These are phyloP conservation scores for Nakaseomyces bracarensis DNA, from an alignment of 1,139 yeast species.

Conservation along the genomic window DNA sequence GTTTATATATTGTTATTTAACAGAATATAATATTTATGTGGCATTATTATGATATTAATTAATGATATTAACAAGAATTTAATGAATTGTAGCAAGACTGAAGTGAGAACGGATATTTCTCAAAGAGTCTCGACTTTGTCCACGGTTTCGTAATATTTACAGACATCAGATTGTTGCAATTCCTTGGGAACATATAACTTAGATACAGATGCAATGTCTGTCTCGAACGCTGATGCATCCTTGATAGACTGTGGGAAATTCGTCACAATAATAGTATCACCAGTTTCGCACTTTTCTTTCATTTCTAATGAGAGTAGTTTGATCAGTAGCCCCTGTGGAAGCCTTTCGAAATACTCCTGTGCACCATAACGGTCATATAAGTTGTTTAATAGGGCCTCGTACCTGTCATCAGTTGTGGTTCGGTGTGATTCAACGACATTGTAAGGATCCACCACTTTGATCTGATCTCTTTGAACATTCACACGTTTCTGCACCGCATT, in stretches of 20 bases:
- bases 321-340: constrained; percentile 53
- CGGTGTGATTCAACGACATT: constrained; percentile 4
- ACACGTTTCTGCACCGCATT: background rate
- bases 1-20: background rate
- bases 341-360: constrained; percentile 29
- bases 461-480: background rate
- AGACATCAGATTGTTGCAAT: constrained; percentile 35
- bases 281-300: constrained; percentile 34
- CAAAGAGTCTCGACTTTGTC: constrained; percentile 34
- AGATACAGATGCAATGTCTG: constrained; percentile 36
- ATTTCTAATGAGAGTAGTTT: constrained; percentile 47
- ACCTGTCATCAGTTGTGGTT: constrained; percentile 32
- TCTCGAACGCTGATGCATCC: constrained; percentile 48
- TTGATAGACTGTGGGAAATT: constrained; percentile 52
- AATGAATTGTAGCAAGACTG: background rate
- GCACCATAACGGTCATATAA: constrained; percentile 23
- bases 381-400: constrained; percentile 35
- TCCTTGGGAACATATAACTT: constrained; percentile 32
- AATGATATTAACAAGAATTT: background rate
- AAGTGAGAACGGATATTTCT: background rate
- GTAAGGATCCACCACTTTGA: constrained; percentile 8
- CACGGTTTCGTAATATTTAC: constrained; percentile 54
- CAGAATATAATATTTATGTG: background rate
- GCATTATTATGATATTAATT: no score
- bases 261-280: constrained; percentile 40